Evolutionary conservation across 148 eudicot genomes (phyloP).

Genomic region (Rhododendron kiyosumense): DNA sequence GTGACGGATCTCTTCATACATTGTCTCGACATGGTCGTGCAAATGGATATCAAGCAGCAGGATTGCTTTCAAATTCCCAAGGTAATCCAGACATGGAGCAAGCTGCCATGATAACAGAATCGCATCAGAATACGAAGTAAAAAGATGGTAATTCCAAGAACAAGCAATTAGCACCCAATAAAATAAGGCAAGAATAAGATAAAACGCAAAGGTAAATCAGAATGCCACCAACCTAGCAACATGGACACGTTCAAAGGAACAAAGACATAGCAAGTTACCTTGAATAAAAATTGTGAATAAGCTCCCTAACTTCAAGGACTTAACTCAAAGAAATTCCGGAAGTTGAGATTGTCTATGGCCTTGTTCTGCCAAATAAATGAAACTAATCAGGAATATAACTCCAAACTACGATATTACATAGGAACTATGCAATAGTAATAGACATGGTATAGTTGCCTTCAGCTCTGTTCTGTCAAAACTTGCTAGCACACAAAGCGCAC

Average conservation of each 20-base stretch:
- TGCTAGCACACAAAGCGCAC: too few species aligned
- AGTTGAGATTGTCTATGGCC: constrained; percentile 83
- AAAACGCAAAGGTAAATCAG: neutral
- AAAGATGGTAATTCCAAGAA: neutral
- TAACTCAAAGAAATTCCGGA: constrained; percentile 82
- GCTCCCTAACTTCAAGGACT: constrained; percentile 93
- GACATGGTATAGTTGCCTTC: too few species aligned
- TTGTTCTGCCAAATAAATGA: constrained; percentile 52
- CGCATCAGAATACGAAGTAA: neutral
- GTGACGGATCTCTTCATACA: constrained; percentile 77
- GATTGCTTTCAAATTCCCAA: constrained; percentile 75
- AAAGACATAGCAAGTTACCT: too few species aligned
- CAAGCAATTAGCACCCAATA: neutral
- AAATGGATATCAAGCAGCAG: constrained; percentile 82
- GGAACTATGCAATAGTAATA: neutral
- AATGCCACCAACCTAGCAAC: too few species aligned
- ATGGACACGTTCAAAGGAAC: too few species aligned
- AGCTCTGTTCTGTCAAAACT: too few species aligned
- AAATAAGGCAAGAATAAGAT: neutral
- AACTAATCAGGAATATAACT: constrained; percentile 8
- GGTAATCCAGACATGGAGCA: constrained; percentile 84
- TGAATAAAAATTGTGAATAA: constrained; percentile 24
- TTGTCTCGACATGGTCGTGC: constrained; percentile 80
- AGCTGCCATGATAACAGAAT: constrained; percentile 40
- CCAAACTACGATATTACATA: neutral